These are phyloP conservation scores for Saprolegnia diclina DNA, from an alignment of 352 stramenopile species.

Conservation along the genomic window DNA sequence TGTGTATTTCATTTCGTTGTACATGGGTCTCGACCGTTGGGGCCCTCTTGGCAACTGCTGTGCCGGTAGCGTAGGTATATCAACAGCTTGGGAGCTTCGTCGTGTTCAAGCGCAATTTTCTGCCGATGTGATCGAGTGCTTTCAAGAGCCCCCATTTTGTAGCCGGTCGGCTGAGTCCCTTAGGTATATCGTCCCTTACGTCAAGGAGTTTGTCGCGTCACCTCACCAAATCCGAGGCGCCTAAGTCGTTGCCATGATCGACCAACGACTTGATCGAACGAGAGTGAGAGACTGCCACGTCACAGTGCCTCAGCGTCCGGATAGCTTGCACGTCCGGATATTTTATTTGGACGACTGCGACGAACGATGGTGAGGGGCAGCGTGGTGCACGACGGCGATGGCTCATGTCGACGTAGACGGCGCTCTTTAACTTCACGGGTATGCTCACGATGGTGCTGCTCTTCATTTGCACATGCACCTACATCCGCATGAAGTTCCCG, in stretches of 20 bases:
- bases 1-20: no score
- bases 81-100: no score
- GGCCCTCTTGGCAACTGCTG: no score
- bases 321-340: neutral
- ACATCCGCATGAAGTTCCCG: constrained; percentile 93
- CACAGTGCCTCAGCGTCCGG: neutral
- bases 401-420: constrained; percentile 62
- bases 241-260: neutral
- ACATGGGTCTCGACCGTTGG: no score
- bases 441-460: constrained; percentile 95
- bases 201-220: neutral
- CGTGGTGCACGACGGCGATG: neutral
- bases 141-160: no score
- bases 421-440: constrained; percentile 96
- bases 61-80: no score
- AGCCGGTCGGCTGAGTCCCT: no score
- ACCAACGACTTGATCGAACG: no score
- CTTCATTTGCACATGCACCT: constrained; percentile 97
- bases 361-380: neutral
- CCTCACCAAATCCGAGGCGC: neutral
- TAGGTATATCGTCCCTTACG: no score
- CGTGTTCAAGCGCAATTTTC: no score
- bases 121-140: no score
- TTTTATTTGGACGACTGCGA: neutral
- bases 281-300: neutral